Evolutionary conservation across 106 monocot species (phyloP), one percentile per base, ranked within the genome.

Genomic region (Dendrobium nobile): DNA sequence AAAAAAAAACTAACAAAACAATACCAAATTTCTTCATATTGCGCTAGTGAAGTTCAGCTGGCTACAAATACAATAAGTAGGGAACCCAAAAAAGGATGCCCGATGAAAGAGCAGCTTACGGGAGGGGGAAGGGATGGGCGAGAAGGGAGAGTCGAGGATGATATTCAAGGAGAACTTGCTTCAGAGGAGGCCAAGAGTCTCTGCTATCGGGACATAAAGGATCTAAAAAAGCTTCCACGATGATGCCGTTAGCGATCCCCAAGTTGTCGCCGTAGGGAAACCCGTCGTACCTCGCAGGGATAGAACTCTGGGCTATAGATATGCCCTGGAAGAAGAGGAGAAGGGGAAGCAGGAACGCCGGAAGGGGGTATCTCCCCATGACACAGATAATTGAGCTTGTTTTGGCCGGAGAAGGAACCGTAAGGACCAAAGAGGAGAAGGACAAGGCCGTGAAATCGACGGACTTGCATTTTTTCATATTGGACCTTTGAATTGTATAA

Each of bases 131-230:
- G 19, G 77, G 82, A 5, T 82, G 82, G 18, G 77, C 82, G 68
- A 77, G 27, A 27, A 82, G 65, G 41, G 67, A 67, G 77, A 82
- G 0, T 33, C 11, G 82, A 31, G 82, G 77, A 20, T 77, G 67
- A 61, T 77, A 82, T 48, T 82, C 65, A 8, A 17, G 31, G 31
- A 82, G 9, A 42, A 77, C 13, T 16, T 47, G 41, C 68, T 77
- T 77, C 77, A 82, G 59, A 47, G 82, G 65, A 16, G 82, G 82
- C 82, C 82, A 82, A 10, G 77, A 2, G 51, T 82, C 82, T 47
- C 82, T 77, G 48, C 82, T 82, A 64, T 82, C 82, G 7, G 82
- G 82, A 37, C 82, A 82, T 27, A 82, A 13, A 5, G 82, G 82
- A 19, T 82, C 82, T 11, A 82, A 43, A 41, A 82, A 82, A 16